These are phyloP conservation scores for Aureobasidium melanogenum DNA, from an alignment of 2,329 filamentous ascomycete genomes.

Conservation along the genomic window DNA sequence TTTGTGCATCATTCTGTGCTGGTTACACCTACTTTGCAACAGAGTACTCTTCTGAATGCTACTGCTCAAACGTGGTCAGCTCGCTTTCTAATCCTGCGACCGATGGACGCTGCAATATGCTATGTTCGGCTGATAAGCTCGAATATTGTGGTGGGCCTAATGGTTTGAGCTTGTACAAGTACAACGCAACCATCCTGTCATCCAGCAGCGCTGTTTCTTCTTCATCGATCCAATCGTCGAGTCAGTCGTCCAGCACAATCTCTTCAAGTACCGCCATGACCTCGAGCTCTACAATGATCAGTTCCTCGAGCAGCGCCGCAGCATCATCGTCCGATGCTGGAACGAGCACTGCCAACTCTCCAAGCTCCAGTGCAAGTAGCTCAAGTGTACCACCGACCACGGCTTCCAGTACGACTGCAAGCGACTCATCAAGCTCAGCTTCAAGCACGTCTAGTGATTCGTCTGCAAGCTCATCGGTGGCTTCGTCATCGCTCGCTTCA, in stretches of 20 bases:
- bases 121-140: conserved; percentile 23
- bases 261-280: not conserved
- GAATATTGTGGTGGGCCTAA: conserved; percentile 25
- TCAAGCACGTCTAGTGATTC: not conserved
- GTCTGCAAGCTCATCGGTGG: not conserved
- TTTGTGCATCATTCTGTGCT: conserved; percentile 20
- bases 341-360: not conserved
- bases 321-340: not conserved
- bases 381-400: not conserved
- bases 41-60: conserved; percentile 31
- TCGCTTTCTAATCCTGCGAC: conserved; percentile 12
- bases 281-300: not conserved
- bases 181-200: not conserved
- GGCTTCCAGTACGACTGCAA: not conserved
- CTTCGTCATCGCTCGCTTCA: not conserved
- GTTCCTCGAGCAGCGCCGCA: not conserved
- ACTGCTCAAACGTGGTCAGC: conserved; percentile 21
- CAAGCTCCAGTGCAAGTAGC: not conserved
- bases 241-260: not conserved
- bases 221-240: not conserved
- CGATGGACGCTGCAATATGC: conserved; percentile 20
- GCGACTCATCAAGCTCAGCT: not conserved
- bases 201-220: not conserved
- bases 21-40: conserved; percentile 31
- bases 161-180: conserved; percentile 23